Evolutionary conservation across 495 filamentous ascomycete species (phyloP), one percentile per base, ranked within the genome.

Genomic region (Xylaria scruposa): DNA sequence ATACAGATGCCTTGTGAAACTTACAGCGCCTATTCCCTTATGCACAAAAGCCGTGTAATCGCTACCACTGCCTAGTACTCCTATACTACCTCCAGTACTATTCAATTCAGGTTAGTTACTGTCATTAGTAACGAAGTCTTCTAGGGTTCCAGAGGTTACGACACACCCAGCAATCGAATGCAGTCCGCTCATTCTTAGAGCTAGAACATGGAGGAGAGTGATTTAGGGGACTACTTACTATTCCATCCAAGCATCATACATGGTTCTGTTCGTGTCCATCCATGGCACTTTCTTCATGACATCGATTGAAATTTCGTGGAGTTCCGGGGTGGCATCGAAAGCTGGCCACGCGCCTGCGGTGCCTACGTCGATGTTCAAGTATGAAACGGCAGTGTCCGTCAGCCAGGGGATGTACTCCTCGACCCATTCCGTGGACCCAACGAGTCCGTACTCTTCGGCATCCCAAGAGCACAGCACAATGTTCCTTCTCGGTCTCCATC

Each of bases 391-490:
- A 1, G 91, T 85, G 36, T 87, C 86, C 5, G 86, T 89, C 8
- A 97, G 88, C 92, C 93, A 96, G 4, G 91, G 90, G 0, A 94
- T 77, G 67, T 93, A 91, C 66, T 97, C 94, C 78, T 97, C 94
- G 40, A 97, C 94, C 80, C 93, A 92, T 80, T 97, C 94, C 3
- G 94, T 97, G 17, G 92, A 94, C 5, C 94, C 94, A 67, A 97
- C 89, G 24, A 93, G 77, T 71, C 95, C 95, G 75, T 95, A 97
- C 78, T 95, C 93, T 77, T 92, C 91, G 8, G 86, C 94, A 78
- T 97, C 94, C 94, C 94, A 97, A 69, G 90, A 94, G 33, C 91
- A 90, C 77, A 97, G 94, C 66, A 94, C 89, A 70, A 97, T 94
- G 8, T 92, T 95, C 17, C 94, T 88, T 7, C 91, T 85, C 24